phyloP scores from a whole-genome alignment of 306 rosid species.

The Fragaria ananassa region DNA sequence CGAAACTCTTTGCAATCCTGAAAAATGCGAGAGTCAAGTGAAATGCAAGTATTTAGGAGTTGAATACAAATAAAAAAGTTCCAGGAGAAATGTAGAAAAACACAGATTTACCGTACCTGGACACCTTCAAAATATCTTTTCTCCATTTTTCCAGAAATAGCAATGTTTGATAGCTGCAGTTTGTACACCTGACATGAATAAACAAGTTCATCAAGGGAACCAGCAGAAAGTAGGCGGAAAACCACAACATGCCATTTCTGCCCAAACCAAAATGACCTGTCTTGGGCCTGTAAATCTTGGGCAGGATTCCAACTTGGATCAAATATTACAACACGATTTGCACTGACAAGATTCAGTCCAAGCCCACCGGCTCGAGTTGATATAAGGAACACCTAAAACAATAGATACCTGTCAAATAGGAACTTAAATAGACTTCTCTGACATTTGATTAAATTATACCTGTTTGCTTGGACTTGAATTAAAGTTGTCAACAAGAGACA shows the following conservation, averaged over 20 bases:
- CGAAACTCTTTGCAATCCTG: constrained; percentile 91
- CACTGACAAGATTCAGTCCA: constrained; percentile 95
- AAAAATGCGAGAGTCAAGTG: constrained; percentile 13
- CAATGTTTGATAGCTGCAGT: constrained; percentile 90
- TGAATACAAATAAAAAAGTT: not conserved
- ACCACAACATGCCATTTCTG: constrained; percentile 91
- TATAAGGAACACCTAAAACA: constrained; percentile 75
- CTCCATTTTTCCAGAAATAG: constrained; percentile 91
- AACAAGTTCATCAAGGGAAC: constrained; percentile 90
- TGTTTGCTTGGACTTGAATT: constrained; percentile 93
- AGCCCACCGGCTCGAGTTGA: constrained; percentile 98
- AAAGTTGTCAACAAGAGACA: constrained; percentile 78
- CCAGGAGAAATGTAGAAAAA: constrained; percentile 14
- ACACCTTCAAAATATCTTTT: constrained; percentile 96
- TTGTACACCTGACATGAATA: constrained; percentile 95
- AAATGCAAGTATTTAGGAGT: constrained; percentile 4
- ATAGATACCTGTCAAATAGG: constrained; percentile 19
- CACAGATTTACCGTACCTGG: constrained; percentile 52
- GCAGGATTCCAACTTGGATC: constrained; percentile 99
- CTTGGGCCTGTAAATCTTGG: constrained; percentile 95
- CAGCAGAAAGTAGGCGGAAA: constrained; percentile 89
- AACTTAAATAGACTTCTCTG: constrained; percentile 19
- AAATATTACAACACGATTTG: constrained; percentile 89
- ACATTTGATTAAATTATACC: constrained; percentile 35
- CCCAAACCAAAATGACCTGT: constrained; percentile 90